Evolutionary conservation across 345 rosid genomes (phyloP).

Genomic region (Bretschneidera sinensis): DNA sequence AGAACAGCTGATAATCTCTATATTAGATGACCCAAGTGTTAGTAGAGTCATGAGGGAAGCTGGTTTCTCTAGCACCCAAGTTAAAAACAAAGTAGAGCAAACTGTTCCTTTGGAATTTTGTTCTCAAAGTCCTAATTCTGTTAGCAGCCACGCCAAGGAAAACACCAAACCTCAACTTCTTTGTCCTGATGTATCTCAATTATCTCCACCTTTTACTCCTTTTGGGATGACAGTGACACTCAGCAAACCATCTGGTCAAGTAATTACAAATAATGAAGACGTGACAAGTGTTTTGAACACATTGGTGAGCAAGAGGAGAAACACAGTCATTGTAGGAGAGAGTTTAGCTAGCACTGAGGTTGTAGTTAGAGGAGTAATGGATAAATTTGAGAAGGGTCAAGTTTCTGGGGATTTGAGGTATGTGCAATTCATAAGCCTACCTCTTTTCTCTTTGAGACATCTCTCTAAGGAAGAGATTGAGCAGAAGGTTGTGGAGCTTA

Average conservation of each 20-base stretch:
- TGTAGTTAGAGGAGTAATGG: slow-evolving; percentile 43
- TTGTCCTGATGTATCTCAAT: slow-evolving; percentile 15
- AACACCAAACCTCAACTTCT: slow-evolving; percentile 23
- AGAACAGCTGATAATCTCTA: slow-evolving; percentile 58
- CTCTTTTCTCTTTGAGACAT: slow-evolving; percentile 43
- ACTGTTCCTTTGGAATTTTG: slow-evolving; percentile 46
- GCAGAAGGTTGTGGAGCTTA: slow-evolving; percentile 48
- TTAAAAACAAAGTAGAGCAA: slow-evolving; percentile 56
- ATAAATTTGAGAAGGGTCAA: slow-evolving; percentile 47
- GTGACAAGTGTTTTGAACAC: slow-evolving; percentile 37
- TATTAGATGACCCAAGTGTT: slow-evolving; percentile 75
- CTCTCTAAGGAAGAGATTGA: slow-evolving; percentile 50
- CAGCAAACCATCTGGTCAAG: slow-evolving; percentile 24
- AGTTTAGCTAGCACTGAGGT: slow-evolving; percentile 33
- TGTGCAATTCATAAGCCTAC: slow-evolving; percentile 44
- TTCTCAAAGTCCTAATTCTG: slow-evolving; percentile 26
- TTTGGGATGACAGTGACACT: slow-evolving; percentile 15
- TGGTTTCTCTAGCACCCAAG: slow-evolving; percentile 66
- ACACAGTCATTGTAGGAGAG: slow-evolving; percentile 51
- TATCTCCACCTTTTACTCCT: slow-evolving; percentile 26
- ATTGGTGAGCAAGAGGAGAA: slow-evolving; percentile 37
- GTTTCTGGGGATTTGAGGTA: slow-evolving; percentile 41
- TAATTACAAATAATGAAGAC: slow-evolving; percentile 32
- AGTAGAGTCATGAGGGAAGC: slow-evolving; percentile 83
- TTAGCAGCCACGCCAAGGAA: slow-evolving; percentile 22